phyloP scores from a whole-genome alignment of 192 early-diverging fungal species.

The Phycomyces blakesleeanus region DNA sequence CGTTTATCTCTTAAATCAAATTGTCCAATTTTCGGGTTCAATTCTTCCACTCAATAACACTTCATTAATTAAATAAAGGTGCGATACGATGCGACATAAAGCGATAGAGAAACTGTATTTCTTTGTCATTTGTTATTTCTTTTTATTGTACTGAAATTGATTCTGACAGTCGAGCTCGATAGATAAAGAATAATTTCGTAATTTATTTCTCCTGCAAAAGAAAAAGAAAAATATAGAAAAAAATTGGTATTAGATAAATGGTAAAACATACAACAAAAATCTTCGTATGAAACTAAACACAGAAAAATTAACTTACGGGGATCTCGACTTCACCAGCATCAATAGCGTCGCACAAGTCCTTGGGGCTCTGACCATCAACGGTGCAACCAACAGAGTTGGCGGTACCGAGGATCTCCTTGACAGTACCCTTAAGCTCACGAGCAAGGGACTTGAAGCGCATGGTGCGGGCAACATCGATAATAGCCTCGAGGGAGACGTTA shows the following conservation, averaged over 20 bases:
- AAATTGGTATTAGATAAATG: neutral
- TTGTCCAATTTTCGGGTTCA: too few species aligned
- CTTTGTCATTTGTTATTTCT: neutral
- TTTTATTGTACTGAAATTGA: neutral
- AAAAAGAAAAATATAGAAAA: neutral
- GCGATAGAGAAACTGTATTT: neutral
- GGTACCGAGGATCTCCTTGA: slow-evolving; percentile 96
- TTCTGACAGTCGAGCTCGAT: neutral
- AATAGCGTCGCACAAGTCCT: slow-evolving; percentile 82
- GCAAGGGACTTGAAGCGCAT: slow-evolving; percentile 95
- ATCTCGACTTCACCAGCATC: slow-evolving; percentile 83
- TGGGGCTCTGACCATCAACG: slow-evolving; percentile 92
- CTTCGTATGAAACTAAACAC: neutral
- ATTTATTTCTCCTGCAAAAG: slow-evolving; percentile 15
- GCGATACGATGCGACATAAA: too few species aligned
- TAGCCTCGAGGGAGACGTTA: slow-evolving; percentile 90
- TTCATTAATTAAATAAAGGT: too few species aligned
- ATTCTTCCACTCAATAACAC: too few species aligned
- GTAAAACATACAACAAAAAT: neutral
- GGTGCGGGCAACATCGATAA: slow-evolving; percentile 93
- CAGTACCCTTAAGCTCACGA: slow-evolving; percentile 90
- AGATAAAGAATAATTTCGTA: neutral
- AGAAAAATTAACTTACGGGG: slow-evolving; percentile 33
- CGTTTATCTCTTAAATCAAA: too few species aligned
- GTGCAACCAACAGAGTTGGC: slow-evolving; percentile 95